These are phyloP conservation scores for Eragrostis nindensis DNA, from an alignment of 176 grass and related monocot species.

Conservation along the genomic window DNA sequence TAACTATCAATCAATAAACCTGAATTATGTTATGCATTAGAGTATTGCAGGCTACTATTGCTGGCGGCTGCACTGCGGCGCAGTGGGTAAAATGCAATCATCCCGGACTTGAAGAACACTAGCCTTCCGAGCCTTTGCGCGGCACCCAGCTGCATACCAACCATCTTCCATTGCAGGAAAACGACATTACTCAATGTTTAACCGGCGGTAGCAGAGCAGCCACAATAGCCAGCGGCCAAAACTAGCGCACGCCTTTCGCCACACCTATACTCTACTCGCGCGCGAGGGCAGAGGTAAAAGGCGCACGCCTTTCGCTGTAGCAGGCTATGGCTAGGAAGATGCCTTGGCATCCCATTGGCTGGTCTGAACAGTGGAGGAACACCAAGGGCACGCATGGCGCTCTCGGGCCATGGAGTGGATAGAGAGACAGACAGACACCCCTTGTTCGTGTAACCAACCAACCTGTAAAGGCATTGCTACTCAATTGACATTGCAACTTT, in stretches of 20 bases:
- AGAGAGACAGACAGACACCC: background rate
- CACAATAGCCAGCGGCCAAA: conserved; percentile 14
- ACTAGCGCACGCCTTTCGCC: conserved; percentile 30
- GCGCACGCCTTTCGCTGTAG: conserved; percentile 29
- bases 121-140: conserved; percentile 8
- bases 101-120: background rate
- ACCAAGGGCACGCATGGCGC: background rate
- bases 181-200: background rate
- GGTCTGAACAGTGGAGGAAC: background rate
- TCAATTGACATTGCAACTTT: conserved; percentile 37
- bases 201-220: background rate
- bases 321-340: background rate
- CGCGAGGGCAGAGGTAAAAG: conserved; percentile 9
- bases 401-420: background rate
- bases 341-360: conserved; percentile 19
- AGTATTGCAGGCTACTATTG: conserved; percentile 17
- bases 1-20: conserved; percentile 5
- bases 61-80: conserved; percentile 18
- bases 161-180: background rate
- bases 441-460: background rate
- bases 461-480: conserved; percentile 12
- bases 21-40: background rate
- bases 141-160: background rate
- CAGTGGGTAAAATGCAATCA: conserved; percentile 2
- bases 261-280: background rate